phyloP scores from a whole-genome alignment of 192 early-diverging fungal species.

The Coemansia sp. region DNA sequence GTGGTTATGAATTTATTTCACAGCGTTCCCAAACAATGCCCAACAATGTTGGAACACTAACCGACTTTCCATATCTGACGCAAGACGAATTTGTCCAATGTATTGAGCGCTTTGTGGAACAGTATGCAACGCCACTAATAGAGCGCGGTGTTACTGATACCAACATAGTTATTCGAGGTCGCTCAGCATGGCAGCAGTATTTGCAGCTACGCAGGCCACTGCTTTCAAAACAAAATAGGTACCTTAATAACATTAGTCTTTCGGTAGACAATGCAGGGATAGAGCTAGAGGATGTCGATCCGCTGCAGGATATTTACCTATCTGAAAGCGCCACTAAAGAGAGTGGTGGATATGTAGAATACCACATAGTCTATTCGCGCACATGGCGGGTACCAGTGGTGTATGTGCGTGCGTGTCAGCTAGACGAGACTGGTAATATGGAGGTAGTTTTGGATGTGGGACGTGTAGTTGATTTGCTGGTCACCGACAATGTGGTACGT shows the following conservation, averaged over 20 bases:
- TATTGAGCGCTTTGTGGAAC: slow-evolving; percentile 15
- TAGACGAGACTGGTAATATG: background rate
- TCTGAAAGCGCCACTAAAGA: background rate
- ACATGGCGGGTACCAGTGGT: slow-evolving; percentile 47
- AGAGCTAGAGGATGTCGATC: slow-evolving; percentile 12
- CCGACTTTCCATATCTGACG: slow-evolving; percentile 28
- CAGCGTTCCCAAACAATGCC: background rate
- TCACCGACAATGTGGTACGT: slow-evolving; percentile 20
- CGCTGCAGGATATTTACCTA: background rate
- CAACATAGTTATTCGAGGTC: background rate
- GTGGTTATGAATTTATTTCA: background rate
- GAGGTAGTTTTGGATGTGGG: slow-evolving; percentile 16
- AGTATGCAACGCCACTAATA: background rate
- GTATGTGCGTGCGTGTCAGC: slow-evolving; percentile 20
- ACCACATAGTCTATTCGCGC: slow-evolving; percentile 38
- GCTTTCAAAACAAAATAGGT: background rate
- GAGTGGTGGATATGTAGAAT: slow-evolving; percentile 17
- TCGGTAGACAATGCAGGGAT: background rate
- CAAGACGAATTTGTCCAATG: slow-evolving; percentile 19
- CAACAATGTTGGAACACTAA: background rate
- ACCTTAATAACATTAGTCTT: background rate
- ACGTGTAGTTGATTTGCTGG: slow-evolving; percentile 14
- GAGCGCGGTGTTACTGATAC: background rate
- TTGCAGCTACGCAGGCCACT: slow-evolving; percentile 5
- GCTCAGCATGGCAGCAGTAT: slow-evolving; percentile 7